Evolutionary conservation across 192 early-diverging fungal species (phyloP).

Genomic region (Umbelopsis ramanniana): DNA sequence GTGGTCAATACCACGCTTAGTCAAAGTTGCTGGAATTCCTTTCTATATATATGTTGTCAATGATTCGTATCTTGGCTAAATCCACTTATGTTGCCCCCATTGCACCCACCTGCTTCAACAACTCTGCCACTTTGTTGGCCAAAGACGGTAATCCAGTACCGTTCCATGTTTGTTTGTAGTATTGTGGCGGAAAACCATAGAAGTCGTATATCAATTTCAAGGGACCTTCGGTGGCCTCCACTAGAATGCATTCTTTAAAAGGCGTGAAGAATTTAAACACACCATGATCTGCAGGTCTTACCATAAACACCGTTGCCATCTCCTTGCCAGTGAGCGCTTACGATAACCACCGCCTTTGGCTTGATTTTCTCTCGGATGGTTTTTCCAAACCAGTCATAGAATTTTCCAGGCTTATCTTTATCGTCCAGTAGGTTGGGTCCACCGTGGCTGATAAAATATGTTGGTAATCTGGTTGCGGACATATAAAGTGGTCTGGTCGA

Average conservation of each 20-base stretch:
- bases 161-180: conserved; percentile 64
- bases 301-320: conserved; percentile 43
- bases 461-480: neutral
- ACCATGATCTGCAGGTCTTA: conserved; percentile 25
- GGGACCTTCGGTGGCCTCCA: conserved; percentile 49
- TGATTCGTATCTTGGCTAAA: neutral
- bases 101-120: conserved; percentile 45
- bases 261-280: neutral
- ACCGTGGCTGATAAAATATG: conserved; percentile 13
- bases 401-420: conserved; percentile 35
- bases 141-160: conserved; percentile 58
- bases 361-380: conserved; percentile 44
- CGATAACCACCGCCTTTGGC: conserved; percentile 64
- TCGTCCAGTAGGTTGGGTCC: conserved; percentile 43
- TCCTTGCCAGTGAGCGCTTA: conserved; percentile 75
- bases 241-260: conserved; percentile 8
- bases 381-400: conserved; percentile 48
- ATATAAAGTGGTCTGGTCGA: neutral
- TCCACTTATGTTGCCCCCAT: neutral
- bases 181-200: conserved; percentile 60
- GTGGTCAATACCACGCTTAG: conserved; percentile 68
- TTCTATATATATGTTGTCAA: conserved; percentile 32
- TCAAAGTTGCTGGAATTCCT: conserved; percentile 45
- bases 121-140: conserved; percentile 50
- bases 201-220: conserved; percentile 68